phyloP scores from a whole-genome alignment of 164 flowering plant species.

The Echeveria elegans region DNA sequence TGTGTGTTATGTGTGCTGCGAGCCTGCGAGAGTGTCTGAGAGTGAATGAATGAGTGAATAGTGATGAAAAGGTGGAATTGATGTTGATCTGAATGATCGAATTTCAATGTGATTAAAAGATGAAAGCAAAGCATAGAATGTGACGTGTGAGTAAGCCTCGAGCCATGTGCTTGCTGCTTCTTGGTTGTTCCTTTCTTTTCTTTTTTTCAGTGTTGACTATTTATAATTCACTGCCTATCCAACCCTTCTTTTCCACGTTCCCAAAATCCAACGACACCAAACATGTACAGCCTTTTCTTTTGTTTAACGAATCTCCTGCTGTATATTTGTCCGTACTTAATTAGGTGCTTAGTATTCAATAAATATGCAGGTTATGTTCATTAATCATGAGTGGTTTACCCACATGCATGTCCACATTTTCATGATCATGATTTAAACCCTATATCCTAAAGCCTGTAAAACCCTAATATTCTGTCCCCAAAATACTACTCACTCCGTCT shows the following conservation, averaged over 20 bases:
- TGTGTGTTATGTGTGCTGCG: too few species aligned
- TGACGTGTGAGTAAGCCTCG: constrained; percentile 6
- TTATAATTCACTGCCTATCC: not conserved
- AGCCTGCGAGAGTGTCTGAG: too few species aligned
- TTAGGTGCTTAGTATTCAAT: not conserved
- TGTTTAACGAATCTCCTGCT: not conserved
- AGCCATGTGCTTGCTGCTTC: constrained; percentile 2
- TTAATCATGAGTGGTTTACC: not conserved
- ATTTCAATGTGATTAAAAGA: too few species aligned
- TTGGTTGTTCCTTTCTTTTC: not conserved
- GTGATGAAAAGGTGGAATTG: constrained; percentile 4
- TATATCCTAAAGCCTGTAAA: not conserved
- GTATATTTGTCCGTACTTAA: not conserved
- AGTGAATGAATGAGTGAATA: not conserved
- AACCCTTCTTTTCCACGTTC: constrained; percentile 6
- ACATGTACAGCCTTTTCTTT: not conserved
- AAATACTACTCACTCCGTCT: too few species aligned
- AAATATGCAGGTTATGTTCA: not conserved
- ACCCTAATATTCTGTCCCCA: not conserved
- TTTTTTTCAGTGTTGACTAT: not conserved
- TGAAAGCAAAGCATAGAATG: not conserved
- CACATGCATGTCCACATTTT: not conserved
- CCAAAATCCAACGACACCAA: not conserved
- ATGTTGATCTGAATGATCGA: not conserved
- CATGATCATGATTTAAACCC: not conserved